Evolutionary conservation across 1,284 basidiomycete genomes (phyloP).

Genomic region (Rhodotorula glutinis): DNA sequence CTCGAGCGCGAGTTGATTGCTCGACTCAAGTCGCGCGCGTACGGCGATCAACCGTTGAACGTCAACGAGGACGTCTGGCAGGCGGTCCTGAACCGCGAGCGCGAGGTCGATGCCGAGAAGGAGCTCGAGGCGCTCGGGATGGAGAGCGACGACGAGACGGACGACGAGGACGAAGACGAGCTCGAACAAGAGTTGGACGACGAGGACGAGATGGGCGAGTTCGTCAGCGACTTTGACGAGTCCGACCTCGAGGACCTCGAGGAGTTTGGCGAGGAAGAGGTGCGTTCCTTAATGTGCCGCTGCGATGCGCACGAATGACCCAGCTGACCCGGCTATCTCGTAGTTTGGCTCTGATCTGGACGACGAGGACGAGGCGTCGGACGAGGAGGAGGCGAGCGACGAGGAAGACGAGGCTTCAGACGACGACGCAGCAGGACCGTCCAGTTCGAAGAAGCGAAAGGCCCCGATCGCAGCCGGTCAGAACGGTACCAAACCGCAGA

Average conservation of each 20-base stretch:
- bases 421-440: not conserved
- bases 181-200: conserved; percentile 55
- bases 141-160: conserved; percentile 54
- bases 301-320: no score
- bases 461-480: conserved; percentile 43
- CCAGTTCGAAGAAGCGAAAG: conserved; percentile 55
- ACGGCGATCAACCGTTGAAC: conserved; percentile 95
- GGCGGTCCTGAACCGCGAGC: conserved; percentile 75
- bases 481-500: conserved; percentile 24
- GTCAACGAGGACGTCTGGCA: conserved; percentile 98
- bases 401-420: conserved; percentile 53
- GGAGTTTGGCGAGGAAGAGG: conserved; percentile 29
- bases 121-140: conserved; percentile 52
- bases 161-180: conserved; percentile 58
- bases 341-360: conserved; percentile 16
- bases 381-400: conserved; percentile 45
- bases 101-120: conserved; percentile 53
- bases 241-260: conserved; percentile 62
- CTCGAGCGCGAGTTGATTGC: conserved; percentile 96
- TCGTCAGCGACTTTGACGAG: conserved; percentile 71
- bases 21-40: conserved; percentile 91
- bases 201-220: conserved; percentile 65
- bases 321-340: no score
- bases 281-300: conserved; percentile 38
- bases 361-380: conserved; percentile 43